Evolutionary conservation across 345 rosid species (phyloP).

Genomic region (Eutrema yunnanense): DNA sequence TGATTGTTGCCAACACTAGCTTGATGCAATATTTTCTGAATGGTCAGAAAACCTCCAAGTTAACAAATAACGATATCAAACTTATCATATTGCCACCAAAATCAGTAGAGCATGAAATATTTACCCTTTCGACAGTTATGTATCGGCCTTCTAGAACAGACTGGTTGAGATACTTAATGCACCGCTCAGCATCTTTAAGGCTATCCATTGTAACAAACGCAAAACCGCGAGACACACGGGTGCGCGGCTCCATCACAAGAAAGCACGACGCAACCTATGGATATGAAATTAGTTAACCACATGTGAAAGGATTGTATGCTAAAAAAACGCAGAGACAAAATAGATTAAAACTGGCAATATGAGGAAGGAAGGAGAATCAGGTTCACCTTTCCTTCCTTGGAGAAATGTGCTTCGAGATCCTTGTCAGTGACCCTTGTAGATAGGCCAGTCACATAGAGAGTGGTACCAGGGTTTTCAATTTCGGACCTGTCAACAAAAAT

Average conservation of each 20-base stretch:
- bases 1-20: slow-evolving; percentile 98
- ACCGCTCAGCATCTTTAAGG: slow-evolving; percentile 77
- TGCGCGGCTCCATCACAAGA: slow-evolving; percentile 94
- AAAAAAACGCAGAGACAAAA: not conserved
- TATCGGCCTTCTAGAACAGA: slow-evolving; percentile 93
- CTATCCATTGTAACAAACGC: slow-evolving; percentile 87
- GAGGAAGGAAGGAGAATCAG: not conserved
- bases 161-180: slow-evolving; percentile 93
- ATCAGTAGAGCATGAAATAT: not conserved
- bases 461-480: slow-evolving; percentile 55
- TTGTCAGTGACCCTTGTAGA: slow-evolving; percentile 88
- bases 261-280: slow-evolving; percentile 78
- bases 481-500: slow-evolving; percentile 40
- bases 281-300: slow-evolving; percentile 7
- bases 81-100: not conserved
- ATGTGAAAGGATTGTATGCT: not conserved
- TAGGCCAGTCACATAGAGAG: slow-evolving; percentile 92
- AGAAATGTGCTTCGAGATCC: slow-evolving; percentile 88
- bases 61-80: slow-evolving; percentile 46
- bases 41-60: slow-evolving; percentile 91
- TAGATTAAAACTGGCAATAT: not conserved
- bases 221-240: slow-evolving; percentile 92
- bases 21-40: slow-evolving; percentile 89
- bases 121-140: slow-evolving; percentile 98
- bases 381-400: slow-evolving; percentile 94